A percentile compares a stretch with the other conserved stretches of the same genome.
These are phyloP conservation scores for Leptosphaerulina australis DNA, from an alignment of 2,329 filamentous ascomycete genomes.

Conservation along the genomic window DNA sequence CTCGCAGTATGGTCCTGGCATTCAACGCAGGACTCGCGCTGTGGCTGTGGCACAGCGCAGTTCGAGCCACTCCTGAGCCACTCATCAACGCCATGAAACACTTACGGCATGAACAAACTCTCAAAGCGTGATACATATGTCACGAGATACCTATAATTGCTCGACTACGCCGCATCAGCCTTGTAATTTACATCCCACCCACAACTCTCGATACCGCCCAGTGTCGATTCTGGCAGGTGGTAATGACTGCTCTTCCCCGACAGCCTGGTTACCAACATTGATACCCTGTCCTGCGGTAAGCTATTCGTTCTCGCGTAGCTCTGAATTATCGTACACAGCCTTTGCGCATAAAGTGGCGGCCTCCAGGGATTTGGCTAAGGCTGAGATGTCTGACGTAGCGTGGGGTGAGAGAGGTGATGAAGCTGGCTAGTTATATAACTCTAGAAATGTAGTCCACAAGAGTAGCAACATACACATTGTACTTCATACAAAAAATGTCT, in stretches of 20 bases:
- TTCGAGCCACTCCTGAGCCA: conserved; percentile 6
- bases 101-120: neutral
- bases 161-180: conserved; percentile 18
- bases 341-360: neutral
- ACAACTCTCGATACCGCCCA: neutral
- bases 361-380: neutral
- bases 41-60: conserved; percentile 9
- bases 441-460: neutral
- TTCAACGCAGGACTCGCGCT: conserved; percentile 1
- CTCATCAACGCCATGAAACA: conserved; percentile 6
- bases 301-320: neutral
- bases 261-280: neutral
- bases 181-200: neutral
- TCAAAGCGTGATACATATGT: neutral
- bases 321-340: neutral
- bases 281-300: neutral
- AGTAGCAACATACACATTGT: neutral
- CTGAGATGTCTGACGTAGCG: neutral
- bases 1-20: neutral
- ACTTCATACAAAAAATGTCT: neutral
- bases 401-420: neutral
- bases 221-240: neutral
- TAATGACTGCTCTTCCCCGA: neutral
- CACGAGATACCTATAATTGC: neutral
- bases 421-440: neutral